Evolutionary conservation across 352 stramenopile species (phyloP).

Genomic region (Globisporangium paddicum): DNA sequence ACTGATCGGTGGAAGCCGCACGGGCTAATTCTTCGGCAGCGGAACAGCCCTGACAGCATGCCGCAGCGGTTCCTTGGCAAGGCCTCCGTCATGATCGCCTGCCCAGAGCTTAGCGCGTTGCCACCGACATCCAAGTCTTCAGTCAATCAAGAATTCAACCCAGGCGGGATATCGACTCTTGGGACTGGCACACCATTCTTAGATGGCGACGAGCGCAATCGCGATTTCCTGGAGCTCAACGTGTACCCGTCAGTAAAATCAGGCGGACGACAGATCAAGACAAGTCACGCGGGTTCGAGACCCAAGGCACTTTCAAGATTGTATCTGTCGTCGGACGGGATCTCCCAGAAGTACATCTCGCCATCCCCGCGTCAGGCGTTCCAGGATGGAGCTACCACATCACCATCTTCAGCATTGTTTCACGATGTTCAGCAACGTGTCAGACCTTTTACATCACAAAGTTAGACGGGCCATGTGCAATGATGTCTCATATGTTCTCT

Average conservation of each 20-base stretch:
- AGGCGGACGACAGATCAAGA: conserved; percentile 57
- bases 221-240: conserved; percentile 53
- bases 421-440: conserved; percentile 11
- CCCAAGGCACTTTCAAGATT: conserved; percentile 54
- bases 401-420: conserved; percentile 5
- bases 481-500: no score
- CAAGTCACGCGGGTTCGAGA: conserved; percentile 40
- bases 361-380: conserved; percentile 24
- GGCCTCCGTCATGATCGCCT: conserved; percentile 64
- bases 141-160: conserved; percentile 20
- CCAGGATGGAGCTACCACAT: conserved; percentile 5
- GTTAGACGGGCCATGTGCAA: no score
- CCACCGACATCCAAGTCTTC: conserved; percentile 7
- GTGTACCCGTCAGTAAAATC: conserved; percentile 43
- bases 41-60: conserved; percentile 61
- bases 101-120: conserved; percentile 36
- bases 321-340: conserved; percentile 66
- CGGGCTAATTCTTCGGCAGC: conserved; percentile 65
- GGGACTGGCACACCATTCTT: conserved; percentile 1
- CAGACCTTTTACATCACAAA: conserved; percentile 13
- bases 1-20: conserved; percentile 70
- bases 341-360: conserved; percentile 69
- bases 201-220: conserved; percentile 34
- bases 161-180: neutral
- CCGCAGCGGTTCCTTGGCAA: conserved; percentile 69